Base-by-base conservation (phyloP, 345 rosid genomes). In the Acer saccharum region DNA sequence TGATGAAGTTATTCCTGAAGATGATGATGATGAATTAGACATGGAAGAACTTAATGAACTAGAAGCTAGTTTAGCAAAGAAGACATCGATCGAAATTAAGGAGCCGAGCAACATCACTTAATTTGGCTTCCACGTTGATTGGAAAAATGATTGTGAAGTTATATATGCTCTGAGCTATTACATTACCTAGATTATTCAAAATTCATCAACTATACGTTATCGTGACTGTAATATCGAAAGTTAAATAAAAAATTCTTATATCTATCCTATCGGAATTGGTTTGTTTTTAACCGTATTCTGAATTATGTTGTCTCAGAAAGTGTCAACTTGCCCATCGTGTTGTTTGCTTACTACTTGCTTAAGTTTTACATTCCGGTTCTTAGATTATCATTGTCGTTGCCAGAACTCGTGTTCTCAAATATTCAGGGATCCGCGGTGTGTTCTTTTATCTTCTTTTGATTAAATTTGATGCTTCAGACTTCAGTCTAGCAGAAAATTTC, bases 31-130 rank as follows among this genome's bases (percentile, higher is more conserved):
- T 13, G 94, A 92, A 54, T 78, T 88, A 68, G 93, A 92, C 88
- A 86, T 90, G 85, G 94, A 92, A 67, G 94, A 92, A 87, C 84
- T 92, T 61, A 88, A 92, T 75, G 97, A 92, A 80, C 85, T 92
- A 20, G 94, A 92, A 84, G 94, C 88, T 44, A 92, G 94, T 82
- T 83, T 92, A 78, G 84, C 94, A 17, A 92, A 84, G 80, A 92
- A 84, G 80, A 87, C 94, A 10, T 87, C 93, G 0, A 84, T 92
- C 46, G 89, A 88, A 74, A 90, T 90, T 71, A 84, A 81, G 46
- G 87, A 90, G 61, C 87, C 90, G 13, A 43, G 46, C 46, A 7
- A 43, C 46, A 2, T 43, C 11, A 43, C 46, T 43, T 43, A 43
- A 43, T 43, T 43, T 43, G 46, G 46, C 39, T 43, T 43, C 46